Percentiles rank a stretch among this genome's conserved stretches.
These are phyloP conservation scores for Trichosphaerium sp. DNA, from an alignment of 78 protist genomes.

Conservation along the genomic window DNA sequence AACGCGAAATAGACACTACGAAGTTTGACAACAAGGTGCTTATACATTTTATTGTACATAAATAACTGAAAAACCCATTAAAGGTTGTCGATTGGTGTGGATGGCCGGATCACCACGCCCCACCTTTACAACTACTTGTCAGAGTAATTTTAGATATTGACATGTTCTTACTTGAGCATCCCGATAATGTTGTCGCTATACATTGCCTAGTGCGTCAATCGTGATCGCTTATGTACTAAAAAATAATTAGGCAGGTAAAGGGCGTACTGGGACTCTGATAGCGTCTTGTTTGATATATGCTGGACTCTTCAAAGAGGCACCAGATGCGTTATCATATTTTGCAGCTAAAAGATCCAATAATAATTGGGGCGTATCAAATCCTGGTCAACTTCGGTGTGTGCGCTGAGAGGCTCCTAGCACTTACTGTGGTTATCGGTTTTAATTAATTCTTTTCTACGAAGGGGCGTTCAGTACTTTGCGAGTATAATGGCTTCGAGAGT, in stretches of 20 bases:
- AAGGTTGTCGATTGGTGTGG: conserved; percentile 69
- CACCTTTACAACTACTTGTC: conserved; percentile 20
- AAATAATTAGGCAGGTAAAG: conserved; percentile 14
- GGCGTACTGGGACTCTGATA: conserved; percentile 45
- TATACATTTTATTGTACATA: neutral
- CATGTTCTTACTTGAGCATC: conserved; percentile 17
- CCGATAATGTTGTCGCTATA: conserved; percentile 21
- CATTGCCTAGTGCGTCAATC: conserved; percentile 15
- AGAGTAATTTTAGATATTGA: conserved; percentile 28
- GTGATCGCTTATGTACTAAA: neutral
- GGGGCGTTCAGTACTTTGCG: too few species aligned
- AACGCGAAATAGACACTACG: conserved; percentile 30
- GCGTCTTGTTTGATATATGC: conserved; percentile 34
- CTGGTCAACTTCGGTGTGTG: conserved; percentile 37
- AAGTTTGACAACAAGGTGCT: conserved; percentile 19
- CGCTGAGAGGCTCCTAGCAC: too few species aligned
- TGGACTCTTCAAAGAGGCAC: conserved; percentile 18
- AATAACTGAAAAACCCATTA: neutral
- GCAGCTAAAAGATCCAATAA: conserved; percentile 45
- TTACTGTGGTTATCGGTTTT: too few species aligned
- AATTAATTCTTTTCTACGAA: too few species aligned
- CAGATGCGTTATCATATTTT: conserved; percentile 49
- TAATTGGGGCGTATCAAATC: conserved; percentile 45
- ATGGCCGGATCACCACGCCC: conserved; percentile 36
- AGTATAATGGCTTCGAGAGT: too few species aligned